Evolutionary conservation across 176 grass and related monocot genomes (phyloP), one percentile per base, ranked within the genome.

Genomic region (Olyra latifolia): DNA sequence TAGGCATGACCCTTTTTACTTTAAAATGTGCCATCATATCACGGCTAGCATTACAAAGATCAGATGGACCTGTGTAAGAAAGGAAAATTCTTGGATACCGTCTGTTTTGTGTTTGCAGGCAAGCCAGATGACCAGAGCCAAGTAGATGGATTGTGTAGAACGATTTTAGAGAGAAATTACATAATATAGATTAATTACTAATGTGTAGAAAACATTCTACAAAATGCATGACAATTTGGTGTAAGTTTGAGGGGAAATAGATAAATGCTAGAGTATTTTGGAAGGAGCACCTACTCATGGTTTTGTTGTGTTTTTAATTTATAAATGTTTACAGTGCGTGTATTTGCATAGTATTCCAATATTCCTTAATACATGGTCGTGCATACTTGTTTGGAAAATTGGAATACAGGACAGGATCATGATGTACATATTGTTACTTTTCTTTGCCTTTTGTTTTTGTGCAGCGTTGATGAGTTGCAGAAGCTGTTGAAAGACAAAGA

Each of bases 381-480:
- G 9, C n/a, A 10, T 75, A 55, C 46, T 62, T 73, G 43, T 32
- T 41, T 83, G 74, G 42, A 75, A 49, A 71, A 19, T 41, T 83
- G 74, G 42, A 75, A 49, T 75, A 19, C 1, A 86, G 13, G 71
- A 14, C 2, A 75, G 19, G 76, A 70, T 42, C 14, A 54, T 68
- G 32, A n/a, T 62, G 38, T 72, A 32, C 28, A 17, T 49, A 1
- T 52, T 32, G 24, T 64, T 56, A 46, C 29, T 28, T 83, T 82
- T 32, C 28, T 41, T 70, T 14, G 17, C 11, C 4, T 7, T 60
- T 6, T 6, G 1, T 60, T 80, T 80, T 60, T 76, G 16, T 95
- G 83, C 88, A 98, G 96, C 41, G 83, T 86, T 76, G 96, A 99
- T 55, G 96, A 99, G 83, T 76, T 99, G 80, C 91, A 91, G 71